These are phyloP conservation scores for Earliella scabrosa DNA, from an alignment of 1,284 basidiomycete genomes.

Conservation along the genomic window DNA sequence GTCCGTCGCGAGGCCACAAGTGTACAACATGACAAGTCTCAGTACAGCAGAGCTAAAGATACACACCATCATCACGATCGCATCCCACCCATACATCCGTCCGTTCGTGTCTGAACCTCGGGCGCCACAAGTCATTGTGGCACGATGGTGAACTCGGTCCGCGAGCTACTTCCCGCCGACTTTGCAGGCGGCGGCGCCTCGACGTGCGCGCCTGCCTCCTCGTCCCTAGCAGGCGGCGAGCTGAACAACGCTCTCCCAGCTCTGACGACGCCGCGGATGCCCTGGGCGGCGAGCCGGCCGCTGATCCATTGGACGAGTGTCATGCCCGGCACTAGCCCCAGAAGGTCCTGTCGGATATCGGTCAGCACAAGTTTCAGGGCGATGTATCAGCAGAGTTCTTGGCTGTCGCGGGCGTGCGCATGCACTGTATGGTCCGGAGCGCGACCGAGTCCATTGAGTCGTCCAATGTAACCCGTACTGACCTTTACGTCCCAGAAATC, in stretches of 20 bases:
- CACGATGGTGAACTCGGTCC: slow-evolving; percentile 5
- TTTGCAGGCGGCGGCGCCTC: slow-evolving; percentile 6
- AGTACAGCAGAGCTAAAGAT: not conserved
- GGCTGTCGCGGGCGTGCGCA: not conserved
- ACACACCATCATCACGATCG: not conserved
- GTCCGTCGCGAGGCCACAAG: not conserved
- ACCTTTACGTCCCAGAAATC: slow-evolving; percentile 72
- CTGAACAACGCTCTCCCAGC: slow-evolving; percentile 29
- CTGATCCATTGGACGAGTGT: slow-evolving; percentile 68
- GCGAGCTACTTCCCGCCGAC: slow-evolving; percentile 3
- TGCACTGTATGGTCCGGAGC: no score
- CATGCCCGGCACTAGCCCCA: slow-evolving; percentile 70
- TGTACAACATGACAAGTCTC: not conserved
- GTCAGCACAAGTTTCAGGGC: no score
- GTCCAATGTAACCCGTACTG: not conserved
- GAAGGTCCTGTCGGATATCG: slow-evolving; percentile 59
- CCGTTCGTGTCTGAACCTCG: no score
- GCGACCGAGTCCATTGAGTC: not conserved
- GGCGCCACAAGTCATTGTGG: no score
- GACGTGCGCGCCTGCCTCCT: slow-evolving; percentile 27
- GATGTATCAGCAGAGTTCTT: not conserved
- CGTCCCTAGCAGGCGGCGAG: slow-evolving; percentile 20
- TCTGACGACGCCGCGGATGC: slow-evolving; percentile 43
- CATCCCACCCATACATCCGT: not conserved
- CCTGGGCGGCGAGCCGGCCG: slow-evolving; percentile 59